These are phyloP conservation scores for Dalbergia cochinchinensis DNA, from an alignment of 306 rosid species.

Conservation along the genomic window DNA sequence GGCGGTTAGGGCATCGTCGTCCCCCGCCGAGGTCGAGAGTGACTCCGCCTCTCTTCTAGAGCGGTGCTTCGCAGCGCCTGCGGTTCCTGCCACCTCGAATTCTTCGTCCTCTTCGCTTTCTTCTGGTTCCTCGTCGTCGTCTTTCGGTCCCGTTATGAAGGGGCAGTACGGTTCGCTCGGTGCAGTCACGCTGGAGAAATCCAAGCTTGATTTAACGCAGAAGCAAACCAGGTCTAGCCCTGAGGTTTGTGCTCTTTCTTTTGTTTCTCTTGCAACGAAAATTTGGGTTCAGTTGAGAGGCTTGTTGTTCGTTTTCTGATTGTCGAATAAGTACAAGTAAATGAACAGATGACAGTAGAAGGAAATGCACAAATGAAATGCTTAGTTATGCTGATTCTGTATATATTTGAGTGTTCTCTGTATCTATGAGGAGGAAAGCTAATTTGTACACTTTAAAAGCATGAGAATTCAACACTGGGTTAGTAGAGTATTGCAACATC, in stretches of 20 bases:
- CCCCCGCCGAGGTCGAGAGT: constrained; percentile 54
- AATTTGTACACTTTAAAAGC: neutral
- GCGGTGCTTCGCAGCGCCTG: constrained; percentile 63
- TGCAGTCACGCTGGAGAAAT: constrained; percentile 87
- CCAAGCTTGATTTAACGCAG: constrained; percentile 79
- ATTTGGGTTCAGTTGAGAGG: constrained; percentile 15
- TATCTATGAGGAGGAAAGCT: neutral
- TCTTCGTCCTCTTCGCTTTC: constrained; percentile 2
- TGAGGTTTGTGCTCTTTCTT: constrained; percentile 59
- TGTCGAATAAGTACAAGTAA: neutral
- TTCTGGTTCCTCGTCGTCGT: neutral
- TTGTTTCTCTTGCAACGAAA: neutral
- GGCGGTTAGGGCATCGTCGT: constrained; percentile 51
- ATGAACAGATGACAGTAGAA: neutral
- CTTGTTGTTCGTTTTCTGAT: neutral
- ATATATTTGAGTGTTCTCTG: neutral
- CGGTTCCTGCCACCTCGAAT: constrained; percentile 38
- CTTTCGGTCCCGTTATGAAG: constrained; percentile 70
- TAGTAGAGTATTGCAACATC: neutral
- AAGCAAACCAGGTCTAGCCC: constrained; percentile 78
- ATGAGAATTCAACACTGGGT: neutral
- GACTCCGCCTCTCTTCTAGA: constrained; percentile 56
- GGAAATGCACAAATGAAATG: neutral
- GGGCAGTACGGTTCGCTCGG: constrained; percentile 77
- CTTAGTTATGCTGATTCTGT: neutral